Base-by-base conservation (phyloP, 768 basidiomycete genomes). In the Kwoniella botswanensis region DNA sequence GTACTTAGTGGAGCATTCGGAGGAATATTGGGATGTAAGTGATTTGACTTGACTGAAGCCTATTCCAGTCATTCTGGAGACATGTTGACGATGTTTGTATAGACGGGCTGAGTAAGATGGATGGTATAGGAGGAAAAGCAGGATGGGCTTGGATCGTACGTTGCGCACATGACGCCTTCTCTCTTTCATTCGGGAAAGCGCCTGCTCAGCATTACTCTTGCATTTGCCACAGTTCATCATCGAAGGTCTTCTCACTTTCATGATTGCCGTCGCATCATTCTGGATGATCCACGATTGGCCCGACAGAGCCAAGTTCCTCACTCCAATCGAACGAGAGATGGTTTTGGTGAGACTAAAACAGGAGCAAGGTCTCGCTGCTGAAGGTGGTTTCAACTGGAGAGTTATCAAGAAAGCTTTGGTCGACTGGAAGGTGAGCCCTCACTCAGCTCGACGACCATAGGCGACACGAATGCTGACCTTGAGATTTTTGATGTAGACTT, bases 241-340 rank as follows among this genome's bases (percentile, higher is more conserved):
- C 57, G 75, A 79, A 63, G 79, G 87, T 15, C 80, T 81, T 43
- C 72, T 86, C 61, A 88, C 84, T 15, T 84, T 84, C 63, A 57
- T 83, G 11, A 72, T 84, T 60, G 83, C 74, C 29, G 64, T 73
- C 59, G 44, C 57, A 11, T 80, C 83, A 0, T 76, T 81, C 63
- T 85, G 76, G 75, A 72, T 85, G 63, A 85, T 87, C 44, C 85
- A 86, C 56, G 88, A 88, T 77, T 88, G 86, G 81, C 88, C 88
- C 0, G 87, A 87, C 60, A 71, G 75, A 35, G 86, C 86, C 2
- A 73, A 69, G 29, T 88, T 87, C 86, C 83, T 88, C 21, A 85
- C 85, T 0, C 80, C 82, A 7, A 78, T 82, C 15, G 87, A 89
- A 76, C 81, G 85, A 50, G 84, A 80, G 35, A 77, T 85, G 35